phyloP scores from a whole-genome alignment of 306 rosid genomes.

The Ormosia semicastrata region DNA sequence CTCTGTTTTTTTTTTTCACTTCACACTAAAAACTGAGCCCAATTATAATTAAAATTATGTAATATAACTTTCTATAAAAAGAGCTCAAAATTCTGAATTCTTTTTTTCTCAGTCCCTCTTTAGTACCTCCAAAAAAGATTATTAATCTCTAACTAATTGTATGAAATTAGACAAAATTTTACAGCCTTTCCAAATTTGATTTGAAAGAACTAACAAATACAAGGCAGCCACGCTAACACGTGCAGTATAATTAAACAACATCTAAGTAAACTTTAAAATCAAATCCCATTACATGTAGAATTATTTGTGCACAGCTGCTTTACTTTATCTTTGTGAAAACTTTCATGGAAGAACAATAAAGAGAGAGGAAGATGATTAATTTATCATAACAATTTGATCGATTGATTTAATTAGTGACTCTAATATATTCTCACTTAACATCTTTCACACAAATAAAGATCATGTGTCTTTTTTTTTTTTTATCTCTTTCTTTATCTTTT shows the following conservation, averaged over 20 bases:
- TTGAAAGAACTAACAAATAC: background rate
- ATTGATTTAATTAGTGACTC: slow-evolving; percentile 4
- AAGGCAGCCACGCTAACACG: background rate
- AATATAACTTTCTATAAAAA: too few relatives aligned
- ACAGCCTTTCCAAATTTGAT: background rate
- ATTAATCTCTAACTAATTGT: too few relatives aligned
- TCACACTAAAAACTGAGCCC: too few relatives aligned
- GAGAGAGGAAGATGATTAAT: slow-evolving; percentile 17
- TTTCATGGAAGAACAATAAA: slow-evolving; percentile 2
- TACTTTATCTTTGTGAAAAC: background rate
- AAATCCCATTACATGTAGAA: background rate
- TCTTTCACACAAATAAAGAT: slow-evolving; percentile 33
- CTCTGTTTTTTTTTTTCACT: too few relatives aligned
- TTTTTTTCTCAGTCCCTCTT: too few relatives aligned
- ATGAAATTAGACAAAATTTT: background rate
- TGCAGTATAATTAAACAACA: background rate
- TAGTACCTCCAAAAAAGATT: too few relatives aligned
- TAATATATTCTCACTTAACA: slow-evolving; percentile 36
- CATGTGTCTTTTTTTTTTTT: too few relatives aligned
- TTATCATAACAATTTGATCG: background rate
- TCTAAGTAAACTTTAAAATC: background rate
- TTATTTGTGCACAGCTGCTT: background rate
- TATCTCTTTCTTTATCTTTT: too few relatives aligned
- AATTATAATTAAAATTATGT: too few relatives aligned
- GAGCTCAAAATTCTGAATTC: too few relatives aligned